These are phyloP conservation scores for Alternaria metachromatica DNA, from an alignment of 2,329 filamentous ascomycete genomes.

Conservation along the genomic window DNA sequence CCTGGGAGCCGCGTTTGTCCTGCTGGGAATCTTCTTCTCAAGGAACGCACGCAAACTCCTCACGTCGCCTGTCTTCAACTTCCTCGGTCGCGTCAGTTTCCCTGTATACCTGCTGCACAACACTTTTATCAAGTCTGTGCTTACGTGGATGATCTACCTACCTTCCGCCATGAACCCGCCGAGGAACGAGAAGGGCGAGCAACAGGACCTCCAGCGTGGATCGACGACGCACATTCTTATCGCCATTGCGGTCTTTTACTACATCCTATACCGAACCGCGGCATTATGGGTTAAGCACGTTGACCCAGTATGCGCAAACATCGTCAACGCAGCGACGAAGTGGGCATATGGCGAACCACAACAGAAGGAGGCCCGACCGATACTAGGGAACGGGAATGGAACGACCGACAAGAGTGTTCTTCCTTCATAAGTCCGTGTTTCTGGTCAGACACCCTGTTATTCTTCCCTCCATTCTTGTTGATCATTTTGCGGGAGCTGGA, in stretches of 20 bases:
- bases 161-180: conserved; percentile 48
- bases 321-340: conserved; percentile 38
- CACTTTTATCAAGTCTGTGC: conserved; percentile 63
- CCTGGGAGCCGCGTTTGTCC: conserved; percentile 58
- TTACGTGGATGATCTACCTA: conserved; percentile 65
- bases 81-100: conserved; percentile 69
- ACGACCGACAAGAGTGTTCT: conserved; percentile 26
- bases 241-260: conserved; percentile 45
- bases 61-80: conserved; percentile 63
- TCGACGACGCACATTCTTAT: conserved; percentile 41
- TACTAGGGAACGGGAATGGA: conserved; percentile 29
- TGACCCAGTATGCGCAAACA: conserved; percentile 44
- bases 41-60: conserved; percentile 60
- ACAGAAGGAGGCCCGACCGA: conserved; percentile 25
- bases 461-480: neutral
- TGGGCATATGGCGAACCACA: conserved; percentile 43
- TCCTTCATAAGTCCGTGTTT: conserved; percentile 23
- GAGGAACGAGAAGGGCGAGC: conserved; percentile 45
- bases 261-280: conserved; percentile 43
- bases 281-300: conserved; percentile 43
- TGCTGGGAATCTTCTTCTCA: conserved; percentile 62
- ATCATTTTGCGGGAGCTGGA: neutral
- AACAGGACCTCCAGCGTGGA: conserved; percentile 43
- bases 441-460: neutral
- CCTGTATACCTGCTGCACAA: conserved; percentile 71